These are phyloP conservation scores for Haematococcus lacustris DNA, from an alignment of 139 green algal species.

Conservation along the genomic window DNA sequence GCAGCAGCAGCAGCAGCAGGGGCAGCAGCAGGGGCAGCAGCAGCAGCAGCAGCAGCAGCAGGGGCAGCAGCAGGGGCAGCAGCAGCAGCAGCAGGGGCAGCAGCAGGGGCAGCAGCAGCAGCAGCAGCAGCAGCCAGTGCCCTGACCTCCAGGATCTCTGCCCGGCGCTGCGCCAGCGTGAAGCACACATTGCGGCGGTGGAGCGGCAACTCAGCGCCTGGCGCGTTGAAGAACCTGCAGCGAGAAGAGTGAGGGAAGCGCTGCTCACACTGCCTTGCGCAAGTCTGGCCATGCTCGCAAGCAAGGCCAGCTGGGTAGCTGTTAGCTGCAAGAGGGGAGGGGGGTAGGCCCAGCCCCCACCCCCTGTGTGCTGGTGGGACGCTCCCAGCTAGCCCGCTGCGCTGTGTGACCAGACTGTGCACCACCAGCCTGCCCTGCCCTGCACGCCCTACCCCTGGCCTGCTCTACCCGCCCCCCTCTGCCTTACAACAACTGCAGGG, in stretches of 20 bases:
- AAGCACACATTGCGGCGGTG: background rate
- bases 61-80: too few species aligned
- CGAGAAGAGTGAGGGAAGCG: background rate
- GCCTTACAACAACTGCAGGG: too few species aligned
- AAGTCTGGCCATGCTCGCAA: background rate
- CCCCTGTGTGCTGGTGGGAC: background rate
- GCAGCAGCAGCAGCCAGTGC: too few species aligned
- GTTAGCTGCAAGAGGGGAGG: too few species aligned
- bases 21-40: too few species aligned
- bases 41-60: too few species aligned
- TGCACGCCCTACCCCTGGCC: too few species aligned
- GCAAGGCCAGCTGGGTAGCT: background rate
- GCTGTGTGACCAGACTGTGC: background rate
- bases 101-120: too few species aligned
- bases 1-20: too few species aligned
- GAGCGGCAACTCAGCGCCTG: background rate
- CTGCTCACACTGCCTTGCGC: background rate
- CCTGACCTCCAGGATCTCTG: background rate
- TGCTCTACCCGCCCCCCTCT: too few species aligned
- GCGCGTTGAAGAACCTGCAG: background rate
- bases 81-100: too few species aligned
- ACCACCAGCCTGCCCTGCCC: too few species aligned
- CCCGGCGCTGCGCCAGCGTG: background rate
- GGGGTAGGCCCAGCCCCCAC: background rate
- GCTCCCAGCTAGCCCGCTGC: background rate